phyloP scores from a whole-genome alignment of 176 grass and related monocot species.

The Typha latifolia region DNA sequence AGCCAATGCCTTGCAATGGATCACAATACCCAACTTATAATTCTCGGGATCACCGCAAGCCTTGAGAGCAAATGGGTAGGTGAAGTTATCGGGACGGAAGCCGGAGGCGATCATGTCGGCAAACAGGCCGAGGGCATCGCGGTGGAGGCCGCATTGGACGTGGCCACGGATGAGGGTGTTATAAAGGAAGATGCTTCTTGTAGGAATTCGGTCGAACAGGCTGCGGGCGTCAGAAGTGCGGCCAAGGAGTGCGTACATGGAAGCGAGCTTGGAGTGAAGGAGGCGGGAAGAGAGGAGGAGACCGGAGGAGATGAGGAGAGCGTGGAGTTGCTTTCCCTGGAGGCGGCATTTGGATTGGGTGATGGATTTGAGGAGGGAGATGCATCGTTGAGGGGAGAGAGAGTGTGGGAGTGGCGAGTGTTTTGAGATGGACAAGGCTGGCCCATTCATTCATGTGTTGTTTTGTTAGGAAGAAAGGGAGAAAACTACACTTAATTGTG shows the following conservation, averaged over 20 bases:
- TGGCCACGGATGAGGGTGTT: constrained; percentile 56
- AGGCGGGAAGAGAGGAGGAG: constrained; percentile 13
- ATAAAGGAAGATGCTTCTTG: constrained; percentile 10
- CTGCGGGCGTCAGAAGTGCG: constrained; percentile 24
- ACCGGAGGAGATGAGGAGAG: constrained; percentile 40
- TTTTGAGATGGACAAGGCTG: background rate
- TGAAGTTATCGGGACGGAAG: constrained; percentile 41
- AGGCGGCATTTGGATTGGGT: too few relatives aligned
- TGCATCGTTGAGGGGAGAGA: background rate
- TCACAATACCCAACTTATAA: constrained; percentile 8
- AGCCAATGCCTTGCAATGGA: constrained; percentile 37
- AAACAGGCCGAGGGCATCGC: constrained; percentile 37
- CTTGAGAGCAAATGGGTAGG: constrained; percentile 57
- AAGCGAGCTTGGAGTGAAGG: too few relatives aligned
- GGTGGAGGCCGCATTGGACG: constrained; percentile 16
- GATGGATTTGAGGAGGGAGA: too few relatives aligned
- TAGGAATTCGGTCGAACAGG: constrained; percentile 40
- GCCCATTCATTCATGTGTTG: background rate
- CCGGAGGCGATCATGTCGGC: constrained; percentile 29
- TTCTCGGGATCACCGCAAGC: constrained; percentile 37
- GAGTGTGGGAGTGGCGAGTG: background rate
- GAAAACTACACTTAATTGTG: too few relatives aligned
- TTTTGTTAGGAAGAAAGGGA: too few relatives aligned
- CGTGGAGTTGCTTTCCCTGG: constrained; percentile 25
- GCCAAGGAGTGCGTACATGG: constrained; percentile 11